Evolutionary conservation across 2,329 filamentous ascomycete genomes (phyloP), one percentile per base, ranked within the genome.

Genomic region (Plectosphaerella cucumerina): DNA sequence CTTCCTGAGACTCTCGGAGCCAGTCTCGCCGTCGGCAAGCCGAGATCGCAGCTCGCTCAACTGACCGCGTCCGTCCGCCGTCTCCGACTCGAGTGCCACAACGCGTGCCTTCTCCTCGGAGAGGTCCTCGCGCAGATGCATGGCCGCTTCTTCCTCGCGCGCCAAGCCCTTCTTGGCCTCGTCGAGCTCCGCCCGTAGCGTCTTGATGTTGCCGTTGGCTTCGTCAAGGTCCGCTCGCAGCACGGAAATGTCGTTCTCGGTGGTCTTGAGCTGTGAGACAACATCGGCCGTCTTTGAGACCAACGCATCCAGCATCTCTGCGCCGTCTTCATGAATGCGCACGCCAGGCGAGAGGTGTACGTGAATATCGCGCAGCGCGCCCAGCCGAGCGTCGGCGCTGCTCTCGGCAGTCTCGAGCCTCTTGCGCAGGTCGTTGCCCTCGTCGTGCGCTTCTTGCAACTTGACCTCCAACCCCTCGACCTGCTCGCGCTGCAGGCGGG

Each of bases 21-120:
- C 90, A 3, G 85, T 91, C 66, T 94, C 90, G 15, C 90, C 91
- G 56, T 92, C 87, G 1, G 87, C 83, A 62, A 96, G 85, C 65
- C 87, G 87, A 15, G 75, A 73, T 51, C 89, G 82, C 20, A 96
- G 72, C 23, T 80, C 74, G 51, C 78, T 80, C 20, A 96, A 76
- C 59, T 94, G 86, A 14, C 78, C 73, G 37, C 88, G 84, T 53
- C 87, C 83, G 50, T 88, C 83, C 2, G 78, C 74, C 3, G 84
- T 65, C 59, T 86, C 81, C 23, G 61, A 65, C 59, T 85, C 81
- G 1, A 86, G 67, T 3, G 78, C 75, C n/a, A 62, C 53, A 3
- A 75, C 73, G 59, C 75, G 79, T 15, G 81, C 79, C 60, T 76
- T 75, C 57, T 82, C 78, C 49, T 76, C 75, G 1, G 74, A 69